A percentile compares a stretch with the other conserved stretches of the same genome.
These are phyloP conservation scores for Phialemonium atrogriseum DNA, from an alignment of 2,329 filamentous ascomycete species.

Conservation along the genomic window DNA sequence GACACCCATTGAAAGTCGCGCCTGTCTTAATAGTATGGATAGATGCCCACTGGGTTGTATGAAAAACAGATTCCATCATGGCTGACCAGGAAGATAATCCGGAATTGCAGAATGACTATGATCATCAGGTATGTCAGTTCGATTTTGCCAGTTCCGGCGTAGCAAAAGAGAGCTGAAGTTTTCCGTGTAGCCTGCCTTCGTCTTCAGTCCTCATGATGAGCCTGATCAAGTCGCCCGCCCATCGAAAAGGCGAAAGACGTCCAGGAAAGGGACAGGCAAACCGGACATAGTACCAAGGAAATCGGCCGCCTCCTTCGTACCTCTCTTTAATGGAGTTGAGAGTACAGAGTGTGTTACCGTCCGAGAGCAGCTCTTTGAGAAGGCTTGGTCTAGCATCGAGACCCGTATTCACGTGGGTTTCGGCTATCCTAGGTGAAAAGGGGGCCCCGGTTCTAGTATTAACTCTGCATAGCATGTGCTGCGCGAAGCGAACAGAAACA, in stretches of 20 bases:
- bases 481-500: conserved; percentile 51
- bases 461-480: conserved; percentile 38
- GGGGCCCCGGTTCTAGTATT: too few relatives aligned
- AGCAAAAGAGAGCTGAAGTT: conserved; percentile 1
- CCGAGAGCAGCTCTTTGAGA: conserved; percentile 51
- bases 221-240: conserved; percentile 30
- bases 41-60: background rate
- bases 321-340: conserved; percentile 49
- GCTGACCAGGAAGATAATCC: conserved; percentile 7
- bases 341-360: conserved; percentile 35
- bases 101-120: conserved; percentile 26
- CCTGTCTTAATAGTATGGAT: background rate
- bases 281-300: conserved; percentile 4
- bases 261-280: conserved; percentile 19
- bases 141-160: background rate
- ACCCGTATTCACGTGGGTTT: conserved; percentile 49
- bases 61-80: conserved; percentile 5
- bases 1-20: background rate
- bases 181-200: conserved; percentile 46
- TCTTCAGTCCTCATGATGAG: conserved; percentile 46
- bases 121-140: conserved; percentile 30
- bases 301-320: conserved; percentile 31
- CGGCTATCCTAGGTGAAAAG: too few relatives aligned
- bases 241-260: conserved; percentile 49
- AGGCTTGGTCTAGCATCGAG: conserved; percentile 58